Conservation (phyloP, 179 eudicot species). For the Carnegiea gigantea region DNA sequence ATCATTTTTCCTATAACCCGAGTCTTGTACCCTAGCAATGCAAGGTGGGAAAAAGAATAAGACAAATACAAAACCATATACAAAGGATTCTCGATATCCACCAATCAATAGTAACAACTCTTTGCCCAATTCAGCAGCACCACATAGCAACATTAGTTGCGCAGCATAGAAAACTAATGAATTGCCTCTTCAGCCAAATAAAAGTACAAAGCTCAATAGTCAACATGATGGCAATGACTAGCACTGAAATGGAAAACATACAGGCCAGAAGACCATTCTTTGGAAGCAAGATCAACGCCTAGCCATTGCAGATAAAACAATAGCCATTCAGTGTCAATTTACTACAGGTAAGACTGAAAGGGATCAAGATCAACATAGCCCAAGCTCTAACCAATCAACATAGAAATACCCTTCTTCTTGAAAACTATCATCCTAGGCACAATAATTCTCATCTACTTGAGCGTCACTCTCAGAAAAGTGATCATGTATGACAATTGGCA, state of each 20-base stretch:
- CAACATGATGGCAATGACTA: too few relatives aligned
- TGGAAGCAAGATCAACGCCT: too few relatives aligned
- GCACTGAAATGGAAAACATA: too few relatives aligned
- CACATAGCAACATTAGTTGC: neutral
- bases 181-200: neutral
- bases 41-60: neutral
- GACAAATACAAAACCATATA: neutral
- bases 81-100: neutral
- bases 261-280: too few relatives aligned
- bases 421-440: neutral
- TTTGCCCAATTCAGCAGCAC: neutral
- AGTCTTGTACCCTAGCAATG: neutral
- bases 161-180: neutral
- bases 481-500: neutral
- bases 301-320: too few relatives aligned
- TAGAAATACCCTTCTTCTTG: neutral
- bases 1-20: slow-evolving; percentile 41
- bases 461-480: neutral
- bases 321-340: too few relatives aligned
- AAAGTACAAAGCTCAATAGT: too few relatives aligned
- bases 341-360: too few relatives aligned
- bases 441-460: neutral
- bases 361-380: neutral
- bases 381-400: neutral
- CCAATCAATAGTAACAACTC: neutral